Conservation (phyloP, 2,329 filamentous ascomycete species). For the Emmonsiellopsis sp. region DNA sequence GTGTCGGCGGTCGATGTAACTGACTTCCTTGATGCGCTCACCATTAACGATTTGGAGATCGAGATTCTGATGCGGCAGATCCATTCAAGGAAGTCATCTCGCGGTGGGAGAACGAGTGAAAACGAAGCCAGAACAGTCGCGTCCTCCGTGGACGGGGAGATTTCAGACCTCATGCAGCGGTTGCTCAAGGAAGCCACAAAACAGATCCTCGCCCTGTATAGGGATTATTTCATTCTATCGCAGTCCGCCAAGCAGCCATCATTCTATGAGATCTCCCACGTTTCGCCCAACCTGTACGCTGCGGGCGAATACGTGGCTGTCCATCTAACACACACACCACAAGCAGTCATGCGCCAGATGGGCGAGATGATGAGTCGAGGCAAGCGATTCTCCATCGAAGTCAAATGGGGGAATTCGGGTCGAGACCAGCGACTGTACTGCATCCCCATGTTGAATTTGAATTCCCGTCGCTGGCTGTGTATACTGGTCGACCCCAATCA, state of each 20-base stretch:
- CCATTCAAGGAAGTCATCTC: not conserved
- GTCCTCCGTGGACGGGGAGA: not conserved
- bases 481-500: constrained; percentile 15
- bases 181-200: constrained; percentile 16
- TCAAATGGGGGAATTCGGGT: constrained; percentile 18
- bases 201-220: constrained; percentile 17
- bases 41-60: constrained; percentile 12
- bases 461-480: constrained; percentile 18
- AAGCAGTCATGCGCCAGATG: constrained; percentile 11
- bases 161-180: constrained; percentile 5
- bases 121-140: not conserved
- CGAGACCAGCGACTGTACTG: constrained; percentile 19
- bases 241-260: constrained; percentile 14
- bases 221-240: constrained; percentile 19
- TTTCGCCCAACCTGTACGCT: constrained; percentile 16
- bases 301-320: constrained; percentile 18
- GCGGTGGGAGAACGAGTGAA: not conserved
- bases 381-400: constrained; percentile 13
- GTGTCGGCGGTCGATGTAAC: constrained; percentile 20
- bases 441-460: constrained; percentile 17
- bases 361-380: constrained; percentile 11
- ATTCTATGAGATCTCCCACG: constrained; percentile 21
- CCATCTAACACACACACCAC: constrained; percentile 18
- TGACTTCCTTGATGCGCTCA: constrained; percentile 18
- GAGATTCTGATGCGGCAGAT: constrained; percentile 1